Base-by-base conservation (phyloP, 2,329 filamentous ascomycete species). In the Mycosphaerelloides madeirae region DNA sequence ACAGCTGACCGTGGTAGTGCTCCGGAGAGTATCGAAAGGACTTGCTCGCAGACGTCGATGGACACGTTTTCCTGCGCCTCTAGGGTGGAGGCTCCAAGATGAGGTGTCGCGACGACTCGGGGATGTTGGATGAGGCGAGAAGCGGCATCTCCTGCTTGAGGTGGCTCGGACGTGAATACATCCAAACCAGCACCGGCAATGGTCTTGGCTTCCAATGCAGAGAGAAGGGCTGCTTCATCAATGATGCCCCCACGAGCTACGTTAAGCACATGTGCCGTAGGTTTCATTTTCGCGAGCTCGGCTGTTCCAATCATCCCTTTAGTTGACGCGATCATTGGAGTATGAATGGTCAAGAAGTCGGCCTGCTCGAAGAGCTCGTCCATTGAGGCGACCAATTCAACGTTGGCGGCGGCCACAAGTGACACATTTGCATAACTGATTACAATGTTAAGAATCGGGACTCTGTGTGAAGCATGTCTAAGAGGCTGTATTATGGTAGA, bases 31-130 rank as follows among this genome's bases (percentile, higher is more conserved):
- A 91, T 87, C 46, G 83, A 77, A 0, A 85, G 74, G 11, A 90
- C 84, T 66, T 93, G 86, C 28, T 83, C 82, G 64, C 86, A 91
- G 7, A 91, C 87, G 56, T 91, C 87, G 50, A 90, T 78, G 1
- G 83, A 86, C 3, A 90, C 86, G 49, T 89, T 90, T 59, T 91
- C 85, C 63, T 93, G 86, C 0, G 87, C 87, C 72, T 93, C 87
- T 28, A 85, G 76, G 0, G 87, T 93, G 0, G 82, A 87, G 0
- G 87, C 87, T 4, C 86, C 86, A 0, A 93, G 73, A 63, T 93
- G 87, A 1, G 87, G 87, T 6, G 87, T 91, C 1, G 81, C 81
- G 2, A 91, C 81, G 0, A 88, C 85, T 53, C 79, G 83, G 1
- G 81, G 77, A 55, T 91, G 86, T 8, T 72, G 73, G 44, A 85